Percentiles rank a stretch among this genome's conserved stretches.
Conservation (phyloP, 78 protist genomes). For the Guillardia theta region DNA sequence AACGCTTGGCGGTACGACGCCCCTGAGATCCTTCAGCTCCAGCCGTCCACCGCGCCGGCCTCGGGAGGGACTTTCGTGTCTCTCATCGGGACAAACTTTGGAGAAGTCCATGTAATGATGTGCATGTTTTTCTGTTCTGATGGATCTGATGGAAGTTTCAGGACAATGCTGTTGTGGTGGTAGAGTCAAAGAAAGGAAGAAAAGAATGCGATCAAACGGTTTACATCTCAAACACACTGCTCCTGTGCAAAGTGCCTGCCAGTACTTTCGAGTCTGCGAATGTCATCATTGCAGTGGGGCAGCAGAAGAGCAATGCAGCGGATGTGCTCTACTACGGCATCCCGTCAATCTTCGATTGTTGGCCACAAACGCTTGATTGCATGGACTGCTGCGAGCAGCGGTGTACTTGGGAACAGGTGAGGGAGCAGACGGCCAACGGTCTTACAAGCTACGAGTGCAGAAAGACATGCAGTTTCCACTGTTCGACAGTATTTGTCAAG, state of each 20-base stretch:
- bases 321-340: background rate
- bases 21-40: background rate
- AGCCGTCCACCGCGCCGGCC: background rate
- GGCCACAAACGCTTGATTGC: background rate
- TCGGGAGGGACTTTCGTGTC: background rate
- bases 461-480: too few species aligned
- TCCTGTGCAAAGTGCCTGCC: background rate
- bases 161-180: background rate
- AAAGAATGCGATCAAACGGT: background rate
- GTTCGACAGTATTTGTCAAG: too few species aligned
- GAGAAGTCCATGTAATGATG: background rate
- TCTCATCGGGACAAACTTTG: background rate
- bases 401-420: background rate
- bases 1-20: background rate
- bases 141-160: background rate
- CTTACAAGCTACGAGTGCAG: background rate
- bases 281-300: background rate
- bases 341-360: background rate
- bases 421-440: background rate
- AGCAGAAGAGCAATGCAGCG: background rate
- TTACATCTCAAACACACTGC: background rate
- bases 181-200: background rate
- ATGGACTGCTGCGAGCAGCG: background rate
- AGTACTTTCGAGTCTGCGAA: background rate
- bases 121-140: background rate